phyloP scores from a whole-genome alignment of 1,284 basidiomycete species.

The Leucoagaricus sp. region DNA sequence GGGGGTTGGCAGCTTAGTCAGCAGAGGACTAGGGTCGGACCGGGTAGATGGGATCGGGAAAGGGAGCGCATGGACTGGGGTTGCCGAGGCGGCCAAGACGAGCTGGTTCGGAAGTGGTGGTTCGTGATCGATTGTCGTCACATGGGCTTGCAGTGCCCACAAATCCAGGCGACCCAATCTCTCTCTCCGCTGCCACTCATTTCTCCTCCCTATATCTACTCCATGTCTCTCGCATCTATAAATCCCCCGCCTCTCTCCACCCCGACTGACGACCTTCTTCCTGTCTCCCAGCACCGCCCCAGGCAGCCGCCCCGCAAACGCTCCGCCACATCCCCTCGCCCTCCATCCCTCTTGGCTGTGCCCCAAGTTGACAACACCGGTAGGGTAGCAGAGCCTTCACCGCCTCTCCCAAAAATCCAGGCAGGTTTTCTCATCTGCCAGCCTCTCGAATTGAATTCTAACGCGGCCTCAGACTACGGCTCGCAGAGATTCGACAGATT shows the following conservation, averaged over 20 bases:
- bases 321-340: conserved; percentile 5
- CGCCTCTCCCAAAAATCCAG: background rate
- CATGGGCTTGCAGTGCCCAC: conserved; percentile 5
- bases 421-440: conserved; percentile 6
- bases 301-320: background rate
- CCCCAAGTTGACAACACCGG: conserved; percentile 9
- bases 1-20: conserved; percentile 3
- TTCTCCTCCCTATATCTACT: conserved; percentile 10
- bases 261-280: conserved; percentile 8
- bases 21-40: conserved; percentile 14
- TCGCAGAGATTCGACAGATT: background rate
- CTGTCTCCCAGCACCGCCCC: background rate
- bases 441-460: conserved; percentile 17
- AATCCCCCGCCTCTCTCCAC: conserved; percentile 7
- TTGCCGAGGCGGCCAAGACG: conserved; percentile 6
- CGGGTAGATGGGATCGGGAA: conserved; percentile 19
- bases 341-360: conserved; percentile 4
- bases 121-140: conserved; percentile 16
- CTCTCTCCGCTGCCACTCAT: conserved; percentile 14
- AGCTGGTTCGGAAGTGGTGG: conserved; percentile 6
- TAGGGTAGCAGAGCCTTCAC: background rate
- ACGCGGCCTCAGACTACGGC: background rate
- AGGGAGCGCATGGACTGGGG: conserved; percentile 12
- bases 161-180: conserved; percentile 14
- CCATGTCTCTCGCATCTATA: conserved; percentile 15